Percentiles rank a stretch among this genome's conserved stretches.
These are phyloP conservation scores for Wickerhamiella cacticola DNA, from an alignment of 805 yeast species.

Conservation along the genomic window DNA sequence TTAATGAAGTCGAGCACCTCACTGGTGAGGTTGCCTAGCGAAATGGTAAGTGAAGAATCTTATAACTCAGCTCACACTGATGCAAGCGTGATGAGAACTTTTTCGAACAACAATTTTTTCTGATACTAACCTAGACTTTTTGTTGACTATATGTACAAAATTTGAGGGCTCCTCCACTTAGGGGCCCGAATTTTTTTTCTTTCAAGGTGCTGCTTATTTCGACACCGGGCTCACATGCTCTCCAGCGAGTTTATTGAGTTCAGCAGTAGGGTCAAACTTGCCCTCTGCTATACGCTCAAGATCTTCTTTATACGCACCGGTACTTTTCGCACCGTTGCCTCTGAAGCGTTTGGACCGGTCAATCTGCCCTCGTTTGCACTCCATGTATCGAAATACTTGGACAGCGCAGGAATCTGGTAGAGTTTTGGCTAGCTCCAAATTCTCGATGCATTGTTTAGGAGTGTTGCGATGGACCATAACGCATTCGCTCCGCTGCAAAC, in stretches of 20 bases:
- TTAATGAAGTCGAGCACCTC: constrained; percentile 12
- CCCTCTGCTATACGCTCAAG: constrained; percentile 70
- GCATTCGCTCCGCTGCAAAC: constrained; percentile 93
- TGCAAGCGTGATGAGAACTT: constrained; percentile 25
- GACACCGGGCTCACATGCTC: constrained; percentile 9
- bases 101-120: constrained; percentile 13
- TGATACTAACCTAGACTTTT: constrained; percentile 11
- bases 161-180: too few relatives aligned
- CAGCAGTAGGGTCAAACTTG: constrained; percentile 69
- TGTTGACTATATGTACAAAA: not conserved
- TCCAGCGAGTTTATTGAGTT: constrained; percentile 48
- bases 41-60: constrained; percentile 25
- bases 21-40: not conserved
- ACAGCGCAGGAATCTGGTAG: constrained; percentile 83
- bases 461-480: constrained; percentile 81
- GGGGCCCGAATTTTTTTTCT: not conserved
- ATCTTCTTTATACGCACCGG: constrained; percentile 85
- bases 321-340: constrained; percentile 87
- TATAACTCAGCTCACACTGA: constrained; percentile 28
- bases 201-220: not conserved
- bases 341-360: constrained; percentile 81
- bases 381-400: constrained; percentile 72
- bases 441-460: constrained; percentile 75
- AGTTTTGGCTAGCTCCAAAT: constrained; percentile 63
- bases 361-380: constrained; percentile 81